Evolutionary conservation across 169 alveolate genomes (phyloP), one percentile per base, ranked within the genome.

Genomic region (Plasmodium coatneyi): DNA sequence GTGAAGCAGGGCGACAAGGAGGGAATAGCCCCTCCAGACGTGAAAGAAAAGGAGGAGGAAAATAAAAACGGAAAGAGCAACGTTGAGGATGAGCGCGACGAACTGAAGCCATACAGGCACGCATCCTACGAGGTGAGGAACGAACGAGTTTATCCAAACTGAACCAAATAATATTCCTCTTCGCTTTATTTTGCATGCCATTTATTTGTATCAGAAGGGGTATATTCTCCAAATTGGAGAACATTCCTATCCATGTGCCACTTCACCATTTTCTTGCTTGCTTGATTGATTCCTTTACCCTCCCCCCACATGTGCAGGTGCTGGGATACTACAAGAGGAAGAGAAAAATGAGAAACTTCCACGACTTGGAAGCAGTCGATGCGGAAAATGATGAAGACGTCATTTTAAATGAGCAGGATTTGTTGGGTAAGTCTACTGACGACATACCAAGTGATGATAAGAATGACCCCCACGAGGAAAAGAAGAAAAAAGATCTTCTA

Each of bases 61-160:
- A 32, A 43, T 34, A 3, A 74, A 16, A 32, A 74, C 22, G 82
- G n/a, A 16, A 74, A 32, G 12, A 19, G 60, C n/a, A 5, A 74
- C 34, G 5, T 4, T 7, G 34, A 66, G 14, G 76, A 74, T 10
- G 34, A 74, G 5, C 28, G 9, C 10, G 89, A 87, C 9, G 90
- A 87, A 16, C 34, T 87, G 74, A 78, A 87, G 32, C 74, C 80
- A 43, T 87, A 87, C 54, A 87, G 36, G 12, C 22, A 87, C 81
- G 93, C 93, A 25, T 87, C 93, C n/a, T 87, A 87, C 56, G 93
- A 87, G 32, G 93, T 87, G 82, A 84, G 72, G 54, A 16, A 22
- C 1, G 39, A 12, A 46, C 25, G 52, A 32, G 16, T 46, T n/a
- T 66, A 6, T 34, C 56, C 41, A 3, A 25, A 66, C n/a, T 66